phyloP scores from a whole-genome alignment of 2,329 filamentous ascomycete species.

The Penicillium thymicola region DNA sequence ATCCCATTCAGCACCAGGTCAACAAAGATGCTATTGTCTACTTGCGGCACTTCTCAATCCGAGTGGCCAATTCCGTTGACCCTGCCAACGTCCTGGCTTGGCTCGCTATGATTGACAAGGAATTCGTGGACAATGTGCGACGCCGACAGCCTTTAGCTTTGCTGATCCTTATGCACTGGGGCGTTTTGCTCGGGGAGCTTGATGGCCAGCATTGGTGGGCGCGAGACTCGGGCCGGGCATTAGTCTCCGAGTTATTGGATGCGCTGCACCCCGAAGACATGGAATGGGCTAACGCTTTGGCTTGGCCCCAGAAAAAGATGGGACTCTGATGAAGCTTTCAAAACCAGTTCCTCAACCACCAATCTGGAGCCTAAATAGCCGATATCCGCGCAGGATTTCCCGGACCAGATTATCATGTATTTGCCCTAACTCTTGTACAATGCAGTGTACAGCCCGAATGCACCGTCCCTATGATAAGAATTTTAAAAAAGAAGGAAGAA shows the following conservation, averaged over 20 bases:
- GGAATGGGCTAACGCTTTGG: conserved; percentile 26
- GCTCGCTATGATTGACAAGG: conserved; percentile 32
- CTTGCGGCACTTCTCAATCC: conserved; percentile 29
- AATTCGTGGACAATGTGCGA: conserved; percentile 31
- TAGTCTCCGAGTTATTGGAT: conserved; percentile 29
- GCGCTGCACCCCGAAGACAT: conserved; percentile 20
- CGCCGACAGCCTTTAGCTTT: conserved; percentile 31
- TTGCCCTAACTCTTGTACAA: too few relatives aligned
- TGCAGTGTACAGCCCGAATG: too few relatives aligned
- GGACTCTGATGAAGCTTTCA: conserved; percentile 18
- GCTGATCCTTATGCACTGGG: conserved; percentile 38
- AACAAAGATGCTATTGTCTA: conserved; percentile 29
- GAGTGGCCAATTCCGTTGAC: conserved; percentile 25
- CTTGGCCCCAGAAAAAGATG: conserved; percentile 33
- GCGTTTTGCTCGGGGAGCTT: conserved; percentile 31
- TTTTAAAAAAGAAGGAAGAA: too few relatives aligned
- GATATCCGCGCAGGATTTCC: not conserved
- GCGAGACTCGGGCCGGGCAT: conserved; percentile 29
- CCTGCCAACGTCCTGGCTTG: conserved; percentile 34
- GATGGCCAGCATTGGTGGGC: conserved; percentile 37
- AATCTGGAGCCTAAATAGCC: not conserved
- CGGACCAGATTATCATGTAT: not conserved
- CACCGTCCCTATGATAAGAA: too few relatives aligned
- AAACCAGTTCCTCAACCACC: not conserved
- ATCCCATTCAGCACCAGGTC: conserved; percentile 29